phyloP scores from a whole-genome alignment of 441 rosid species.

The Omphalea diandra region DNA sequence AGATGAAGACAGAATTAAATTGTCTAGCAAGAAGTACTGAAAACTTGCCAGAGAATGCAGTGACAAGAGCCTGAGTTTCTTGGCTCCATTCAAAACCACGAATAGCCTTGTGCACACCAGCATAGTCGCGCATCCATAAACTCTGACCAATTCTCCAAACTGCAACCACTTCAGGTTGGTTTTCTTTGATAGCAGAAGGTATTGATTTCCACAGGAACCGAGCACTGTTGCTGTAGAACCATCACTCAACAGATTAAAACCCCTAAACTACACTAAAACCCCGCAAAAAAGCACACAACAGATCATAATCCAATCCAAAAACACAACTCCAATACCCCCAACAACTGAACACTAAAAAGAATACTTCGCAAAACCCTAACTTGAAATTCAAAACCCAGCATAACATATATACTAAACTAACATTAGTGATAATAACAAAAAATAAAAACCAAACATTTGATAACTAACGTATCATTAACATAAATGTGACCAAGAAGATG shows the following conservation, averaged over 20 bases:
- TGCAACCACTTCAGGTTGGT: constrained; percentile 66
- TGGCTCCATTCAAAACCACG: constrained; percentile 74
- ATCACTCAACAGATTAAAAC: constrained; percentile 7
- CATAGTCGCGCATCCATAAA: constrained; percentile 76
- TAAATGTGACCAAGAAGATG: constrained; percentile 82
- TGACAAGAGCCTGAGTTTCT: constrained; percentile 55
- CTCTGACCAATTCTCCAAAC: constrained; percentile 85
- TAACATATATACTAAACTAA: not conserved
- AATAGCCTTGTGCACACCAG: constrained; percentile 67
- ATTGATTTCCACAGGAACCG: constrained; percentile 88
- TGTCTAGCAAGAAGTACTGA: constrained; percentile 2
- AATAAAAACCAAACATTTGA: not conserved
- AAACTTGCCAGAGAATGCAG: constrained; percentile 70
- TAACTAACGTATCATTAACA: constrained; percentile 61
- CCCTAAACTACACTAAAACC: not conserved
- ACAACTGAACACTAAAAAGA: too few species aligned
- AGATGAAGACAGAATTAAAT: not conserved
- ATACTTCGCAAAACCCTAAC: not conserved
- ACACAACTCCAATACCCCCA: not conserved
- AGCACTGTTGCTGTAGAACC: constrained; percentile 66
- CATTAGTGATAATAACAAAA: not conserved
- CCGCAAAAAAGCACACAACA: not conserved
- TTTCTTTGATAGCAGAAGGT: constrained; percentile 62
- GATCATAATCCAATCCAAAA: not conserved
- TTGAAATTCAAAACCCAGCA: not conserved